A percentile compares a stretch with the other conserved stretches of the same genome.
Evolutionary conservation across 352 stramenopile genomes (phyloP).

Genomic region (Globisporangium rhizosaccharum): DNA sequence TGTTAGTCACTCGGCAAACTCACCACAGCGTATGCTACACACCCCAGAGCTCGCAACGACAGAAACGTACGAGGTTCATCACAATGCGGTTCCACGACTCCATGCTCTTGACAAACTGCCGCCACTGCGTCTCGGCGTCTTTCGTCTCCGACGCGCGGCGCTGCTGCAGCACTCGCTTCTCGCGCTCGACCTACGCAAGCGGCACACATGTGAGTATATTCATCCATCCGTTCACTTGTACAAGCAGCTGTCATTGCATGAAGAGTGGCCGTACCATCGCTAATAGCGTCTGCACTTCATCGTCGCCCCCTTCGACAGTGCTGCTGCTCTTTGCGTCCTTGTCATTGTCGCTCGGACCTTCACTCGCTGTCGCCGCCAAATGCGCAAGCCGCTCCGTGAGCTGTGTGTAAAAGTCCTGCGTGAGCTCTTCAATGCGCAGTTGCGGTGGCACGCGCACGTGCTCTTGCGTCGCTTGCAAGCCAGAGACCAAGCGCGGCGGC

Average conservation of each 20-base stretch:
- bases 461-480: constrained; percentile 57
- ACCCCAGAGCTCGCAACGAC: too few species aligned
- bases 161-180: constrained; percentile 36
- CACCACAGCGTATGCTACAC: neutral
- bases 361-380: constrained; percentile 13
- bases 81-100: constrained; percentile 84
- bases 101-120: constrained; percentile 80
- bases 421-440: constrained; percentile 54
- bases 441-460: constrained; percentile 58
- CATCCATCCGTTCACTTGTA: neutral
- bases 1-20: neutral
- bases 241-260: too few species aligned
- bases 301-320: neutral
- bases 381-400: constrained; percentile 36
- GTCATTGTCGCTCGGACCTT: constrained; percentile 11
- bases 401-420: constrained; percentile 54
- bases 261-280: constrained; percentile 38
- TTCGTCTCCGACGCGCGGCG: constrained; percentile 10
- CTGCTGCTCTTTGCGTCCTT: constrained; percentile 2
- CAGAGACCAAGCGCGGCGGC: constrained; percentile 22
- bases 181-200: constrained; percentile 24
- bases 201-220: neutral
- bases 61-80: constrained; percentile 77
- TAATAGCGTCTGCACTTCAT: constrained; percentile 31
- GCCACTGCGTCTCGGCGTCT: constrained; percentile 64